Evolutionary conservation across 192 early-diverging fungal genomes (phyloP), one percentile per base, ranked within the genome.

Genomic region (Rhizoclosmatium globosum): DNA sequence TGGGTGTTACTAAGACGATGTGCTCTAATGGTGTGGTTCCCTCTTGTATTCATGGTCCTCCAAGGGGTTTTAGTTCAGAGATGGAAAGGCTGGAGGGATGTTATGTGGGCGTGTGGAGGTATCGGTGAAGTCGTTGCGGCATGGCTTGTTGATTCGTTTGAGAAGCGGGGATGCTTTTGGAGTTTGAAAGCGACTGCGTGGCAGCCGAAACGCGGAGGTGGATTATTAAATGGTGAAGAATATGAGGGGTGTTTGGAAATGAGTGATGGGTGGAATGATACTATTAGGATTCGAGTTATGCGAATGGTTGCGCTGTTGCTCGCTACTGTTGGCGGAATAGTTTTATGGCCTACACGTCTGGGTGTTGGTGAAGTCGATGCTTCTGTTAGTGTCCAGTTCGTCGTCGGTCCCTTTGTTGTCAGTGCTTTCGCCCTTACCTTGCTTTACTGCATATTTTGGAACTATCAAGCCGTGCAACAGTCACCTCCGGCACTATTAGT

Each of bases 1-100:
- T 71, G n/a, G 47, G 47, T 57, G 6, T 48, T 71, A n/a, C 41
- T 71, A 42, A 2, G 70, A 38, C 47, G 70, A 17, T 21, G 48
- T 44, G 23, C 57, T 2, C 17, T 59, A 39, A 71, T 57, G 50
- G 70, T 59, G 13, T 71, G 70, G 70, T 38, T 71, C 7, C 70
- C 70, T n/a, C 7, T 38, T n/a, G 57, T 71, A 38, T 71, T 71
- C 56, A 31, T 71, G 48, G 47, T 71, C 56, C 11, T 71, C 2
- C 31, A 38, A 4, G 70, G 43, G 41, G 21, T 71, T 50, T 21
- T 71, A 17, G 47, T 71, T 4, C 48, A 57, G 50, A 39, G 50
- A n/a, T 71, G 70, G 70, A 58, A 31, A 7, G 70, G 70, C 2
- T 71, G 70, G 70, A 71, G 70, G 47, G 70, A 71, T 44, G 70